Conservation (phyloP, 495 filamentous ascomycete species). For the Podospora conica region DNA sequence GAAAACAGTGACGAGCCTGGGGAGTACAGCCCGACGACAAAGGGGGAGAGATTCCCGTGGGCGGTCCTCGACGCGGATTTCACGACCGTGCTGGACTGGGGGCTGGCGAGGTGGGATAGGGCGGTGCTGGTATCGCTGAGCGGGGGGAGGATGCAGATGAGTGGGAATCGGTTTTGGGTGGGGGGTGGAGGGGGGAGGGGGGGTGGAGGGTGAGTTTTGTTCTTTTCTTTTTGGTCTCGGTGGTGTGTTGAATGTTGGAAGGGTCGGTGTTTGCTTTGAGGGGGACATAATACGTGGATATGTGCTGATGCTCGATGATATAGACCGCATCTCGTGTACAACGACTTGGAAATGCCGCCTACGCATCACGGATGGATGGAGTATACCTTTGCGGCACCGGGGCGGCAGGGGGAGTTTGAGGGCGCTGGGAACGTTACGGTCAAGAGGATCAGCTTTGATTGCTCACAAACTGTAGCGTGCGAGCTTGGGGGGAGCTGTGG, state of each 20-base stretch:
- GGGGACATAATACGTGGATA: not conserved
- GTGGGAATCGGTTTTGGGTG: not conserved
- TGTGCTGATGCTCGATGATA: too few species aligned
- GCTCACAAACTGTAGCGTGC: not conserved
- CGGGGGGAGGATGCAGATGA: not conserved
- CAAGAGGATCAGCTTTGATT: not conserved
- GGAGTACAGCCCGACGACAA: not conserved
- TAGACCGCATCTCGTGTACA: not conserved
- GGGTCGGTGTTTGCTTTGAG: not conserved
- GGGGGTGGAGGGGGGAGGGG: not conserved
- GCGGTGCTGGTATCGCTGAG: not conserved
- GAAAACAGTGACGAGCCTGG: too few species aligned
- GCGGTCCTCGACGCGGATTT: not conserved
- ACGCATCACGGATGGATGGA: not conserved
- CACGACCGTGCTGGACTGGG: not conserved
- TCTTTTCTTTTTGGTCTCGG: not conserved
- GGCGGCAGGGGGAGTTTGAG: not conserved
- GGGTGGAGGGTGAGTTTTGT: not conserved
- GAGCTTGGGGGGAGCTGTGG: not conserved
- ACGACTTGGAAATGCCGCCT: not conserved
- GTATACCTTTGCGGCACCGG: not conserved
- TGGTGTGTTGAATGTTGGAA: too few species aligned
- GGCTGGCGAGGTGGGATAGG: not conserved
- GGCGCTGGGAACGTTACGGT: not conserved
- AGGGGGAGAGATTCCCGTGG: not conserved